Evolutionary conservation across 192 early-diverging fungal species (phyloP).

Genomic region (Coemansia sp.): DNA sequence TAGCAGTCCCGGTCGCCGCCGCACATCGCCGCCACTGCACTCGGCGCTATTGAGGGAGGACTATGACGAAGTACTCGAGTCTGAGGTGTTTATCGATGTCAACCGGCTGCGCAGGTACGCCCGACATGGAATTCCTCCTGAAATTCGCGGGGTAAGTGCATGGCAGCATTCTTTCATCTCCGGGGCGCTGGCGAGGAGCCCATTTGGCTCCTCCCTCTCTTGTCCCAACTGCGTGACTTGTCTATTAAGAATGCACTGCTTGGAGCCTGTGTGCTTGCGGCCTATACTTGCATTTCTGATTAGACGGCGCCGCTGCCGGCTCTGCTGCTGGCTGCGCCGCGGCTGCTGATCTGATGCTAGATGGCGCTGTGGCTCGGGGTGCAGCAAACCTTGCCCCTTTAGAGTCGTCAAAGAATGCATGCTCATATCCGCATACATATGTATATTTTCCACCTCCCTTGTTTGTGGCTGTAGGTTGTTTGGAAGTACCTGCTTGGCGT

Average conservation of each 20-base stretch:
- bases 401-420: not conserved
- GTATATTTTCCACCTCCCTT: not conserved
- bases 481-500: constrained; percentile 89
- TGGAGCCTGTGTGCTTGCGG: not conserved
- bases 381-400: not conserved
- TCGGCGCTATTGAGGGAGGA: constrained; percentile 56
- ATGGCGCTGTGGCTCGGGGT: not conserved
- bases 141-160: constrained; percentile 64
- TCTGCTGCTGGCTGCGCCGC: not conserved
- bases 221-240: constrained; percentile 1
- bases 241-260: not conserved
- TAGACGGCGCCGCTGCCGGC: not conserved
- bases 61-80: constrained; percentile 71
- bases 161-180: not conserved
- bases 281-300: not conserved
- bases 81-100: constrained; percentile 80
- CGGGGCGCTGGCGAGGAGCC: not conserved
- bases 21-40: constrained; percentile 47
- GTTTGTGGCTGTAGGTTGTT: constrained; percentile 57
- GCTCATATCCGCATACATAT: constrained; percentile 3
- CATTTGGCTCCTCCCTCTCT: not conserved
- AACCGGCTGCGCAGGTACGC: constrained; percentile 73
- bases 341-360: constrained; percentile 1
- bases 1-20: constrained; percentile 45
- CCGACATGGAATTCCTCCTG: constrained; percentile 77